phyloP scores from a whole-genome alignment of 345 rosid genomes.

The Populus nigra region DNA sequence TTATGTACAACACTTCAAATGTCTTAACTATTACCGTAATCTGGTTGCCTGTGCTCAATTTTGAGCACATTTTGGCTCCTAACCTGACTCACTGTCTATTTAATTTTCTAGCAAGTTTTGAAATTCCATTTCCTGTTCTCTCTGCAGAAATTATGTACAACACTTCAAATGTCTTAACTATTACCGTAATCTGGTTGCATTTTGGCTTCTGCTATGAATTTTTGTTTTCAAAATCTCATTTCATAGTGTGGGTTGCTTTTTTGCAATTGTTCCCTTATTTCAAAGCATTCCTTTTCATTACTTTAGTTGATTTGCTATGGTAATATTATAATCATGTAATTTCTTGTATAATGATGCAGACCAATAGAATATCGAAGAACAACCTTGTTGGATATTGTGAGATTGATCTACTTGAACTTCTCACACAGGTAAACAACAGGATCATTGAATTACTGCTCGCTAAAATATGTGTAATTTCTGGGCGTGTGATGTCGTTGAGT shows the following conservation, averaged over 20 bases:
- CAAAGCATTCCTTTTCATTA: neutral
- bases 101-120: neutral
- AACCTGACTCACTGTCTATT: neutral
- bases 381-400: slow-evolving; percentile 80
- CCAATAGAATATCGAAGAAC: slow-evolving; percentile 70
- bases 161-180: neutral
- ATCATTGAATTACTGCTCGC: neutral
- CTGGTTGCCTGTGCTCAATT: neutral
- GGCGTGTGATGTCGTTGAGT: neutral
- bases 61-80: neutral
- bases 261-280: neutral
- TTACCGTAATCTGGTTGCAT: neutral
- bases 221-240: neutral
- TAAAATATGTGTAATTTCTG: neutral
- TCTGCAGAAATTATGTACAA: neutral
- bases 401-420: slow-evolving; percentile 69
- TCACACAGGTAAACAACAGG: slow-evolving; percentile 47
- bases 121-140: neutral
- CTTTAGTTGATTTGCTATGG: neutral
- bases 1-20: neutral
- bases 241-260: neutral
- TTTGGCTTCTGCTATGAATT: neutral
- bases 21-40: neutral
- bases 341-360: slow-evolving; percentile 48
- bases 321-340: neutral